phyloP scores from a whole-genome alignment of 352 stramenopile genomes.

The Pythium myriotylum region DNA sequence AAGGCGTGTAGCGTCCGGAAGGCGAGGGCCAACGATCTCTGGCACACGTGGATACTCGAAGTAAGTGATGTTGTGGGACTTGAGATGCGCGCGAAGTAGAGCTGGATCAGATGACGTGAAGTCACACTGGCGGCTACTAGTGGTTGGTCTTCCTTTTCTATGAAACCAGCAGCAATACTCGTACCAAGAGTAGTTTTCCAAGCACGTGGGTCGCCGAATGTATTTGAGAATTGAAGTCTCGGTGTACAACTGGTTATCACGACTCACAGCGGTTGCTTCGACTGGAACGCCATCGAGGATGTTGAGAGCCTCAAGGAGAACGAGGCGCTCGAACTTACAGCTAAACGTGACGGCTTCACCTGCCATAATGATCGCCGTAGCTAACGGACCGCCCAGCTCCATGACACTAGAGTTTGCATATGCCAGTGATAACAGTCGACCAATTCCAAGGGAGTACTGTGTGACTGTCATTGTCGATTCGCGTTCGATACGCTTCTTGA shows the following conservation, averaged over 20 bases:
- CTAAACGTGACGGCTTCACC: conserved; percentile 26
- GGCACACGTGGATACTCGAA: conserved; percentile 21
- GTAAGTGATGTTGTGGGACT: conserved; percentile 3
- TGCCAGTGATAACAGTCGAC: conserved; percentile 21
- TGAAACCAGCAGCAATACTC: conserved; percentile 31
- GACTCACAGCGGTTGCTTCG: conserved; percentile 14
- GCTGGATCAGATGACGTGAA: background rate
- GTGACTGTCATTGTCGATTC: background rate
- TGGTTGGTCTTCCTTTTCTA: background rate
- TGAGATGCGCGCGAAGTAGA: conserved; percentile 10
- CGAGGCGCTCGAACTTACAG: conserved; percentile 28
- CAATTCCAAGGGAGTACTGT: conserved; percentile 15
- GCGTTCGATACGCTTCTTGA: conserved; percentile 18
- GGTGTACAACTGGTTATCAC: conserved; percentile 5
- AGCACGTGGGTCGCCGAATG: conserved; percentile 9
- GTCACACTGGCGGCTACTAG: background rate
- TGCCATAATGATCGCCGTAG: conserved; percentile 24
- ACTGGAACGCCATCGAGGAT: conserved; percentile 21
- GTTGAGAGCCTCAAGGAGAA: conserved; percentile 21
- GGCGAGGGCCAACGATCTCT: conserved; percentile 23
- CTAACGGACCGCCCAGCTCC: conserved; percentile 30
- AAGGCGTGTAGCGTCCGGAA: conserved; percentile 11
- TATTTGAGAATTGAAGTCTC: conserved; percentile 29
- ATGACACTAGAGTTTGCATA: conserved; percentile 29
- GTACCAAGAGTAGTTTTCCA: conserved; percentile 26